These are phyloP conservation scores for Venturia asperata DNA, from an alignment of 2,329 filamentous ascomycete genomes.

Conservation along the genomic window DNA sequence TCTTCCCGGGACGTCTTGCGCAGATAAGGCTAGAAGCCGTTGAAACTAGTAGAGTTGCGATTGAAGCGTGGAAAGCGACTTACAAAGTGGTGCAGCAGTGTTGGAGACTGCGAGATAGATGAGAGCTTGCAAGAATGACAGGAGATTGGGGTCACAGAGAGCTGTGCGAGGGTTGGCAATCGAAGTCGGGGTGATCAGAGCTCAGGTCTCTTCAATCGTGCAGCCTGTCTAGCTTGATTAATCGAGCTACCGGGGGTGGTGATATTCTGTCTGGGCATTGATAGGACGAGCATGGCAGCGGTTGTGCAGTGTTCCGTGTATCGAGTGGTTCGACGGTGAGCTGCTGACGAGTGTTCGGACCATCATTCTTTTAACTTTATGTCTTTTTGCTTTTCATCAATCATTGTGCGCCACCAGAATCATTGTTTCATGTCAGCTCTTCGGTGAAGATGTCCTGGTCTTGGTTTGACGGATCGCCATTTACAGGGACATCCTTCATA, in stretches of 20 bases:
- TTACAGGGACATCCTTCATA: constrained; percentile 2
- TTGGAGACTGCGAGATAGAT: no score
- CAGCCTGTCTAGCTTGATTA: constrained; percentile 1
- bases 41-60: background rate
- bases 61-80: background rate
- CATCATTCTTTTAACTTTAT: background rate
- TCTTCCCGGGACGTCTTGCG: background rate
- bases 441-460: background rate
- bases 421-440: background rate
- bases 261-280: background rate
- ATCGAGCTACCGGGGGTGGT: background rate
- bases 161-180: background rate
- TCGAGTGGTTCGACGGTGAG: background rate
- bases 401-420: background rate
- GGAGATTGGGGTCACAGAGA: background rate
- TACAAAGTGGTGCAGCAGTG: background rate
- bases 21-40: background rate
- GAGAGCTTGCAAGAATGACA: background rate
- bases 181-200: background rate
- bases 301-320: background rate
- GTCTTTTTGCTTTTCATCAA: background rate
- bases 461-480: background rate
- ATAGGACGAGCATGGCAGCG: background rate
- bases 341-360: background rate
- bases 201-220: background rate